Conservation (phyloP, 352 stramenopile species). For the Ophiocytium majus region DNA sequence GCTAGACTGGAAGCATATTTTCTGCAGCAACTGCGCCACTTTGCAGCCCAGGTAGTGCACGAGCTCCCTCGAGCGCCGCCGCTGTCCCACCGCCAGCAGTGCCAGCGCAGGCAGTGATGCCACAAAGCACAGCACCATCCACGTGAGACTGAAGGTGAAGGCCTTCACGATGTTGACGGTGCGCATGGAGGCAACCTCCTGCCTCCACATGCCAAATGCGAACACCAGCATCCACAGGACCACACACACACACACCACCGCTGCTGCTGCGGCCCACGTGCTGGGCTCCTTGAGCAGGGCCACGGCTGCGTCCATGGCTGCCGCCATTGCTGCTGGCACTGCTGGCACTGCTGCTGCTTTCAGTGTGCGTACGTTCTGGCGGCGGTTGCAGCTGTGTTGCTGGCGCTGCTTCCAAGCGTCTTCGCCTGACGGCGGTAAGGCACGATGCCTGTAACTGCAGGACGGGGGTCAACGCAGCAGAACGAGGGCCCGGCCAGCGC, state of each 20-base stretch:
- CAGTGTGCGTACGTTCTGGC: too few species aligned
- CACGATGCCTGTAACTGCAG: too few species aligned
- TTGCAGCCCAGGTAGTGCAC: slow-evolving; percentile 48
- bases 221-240: slow-evolving; percentile 47
- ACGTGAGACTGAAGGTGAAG: slow-evolving; percentile 45
- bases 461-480: too few species aligned
- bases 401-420: too few species aligned
- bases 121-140: slow-evolving; percentile 46
- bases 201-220: slow-evolving; percentile 44
- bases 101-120: slow-evolving; percentile 30
- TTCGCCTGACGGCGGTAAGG: too few species aligned
- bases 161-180: slow-evolving; percentile 41
- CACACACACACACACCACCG: slow-evolving; percentile 14
- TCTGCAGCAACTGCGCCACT: slow-evolving; percentile 42
- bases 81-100: slow-evolving; percentile 30
- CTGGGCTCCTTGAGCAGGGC: not conserved
- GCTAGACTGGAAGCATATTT: slow-evolving; percentile 31
- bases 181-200: slow-evolving; percentile 51
- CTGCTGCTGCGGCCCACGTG: not conserved
- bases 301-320: too few species aligned
- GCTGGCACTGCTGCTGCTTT: too few species aligned
- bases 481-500: too few species aligned
- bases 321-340: too few species aligned
- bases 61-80: slow-evolving; percentile 32
- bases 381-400: too few species aligned